phyloP scores from a whole-genome alignment of 2,329 filamentous ascomycete species.

The Penicillium italicum region DNA sequence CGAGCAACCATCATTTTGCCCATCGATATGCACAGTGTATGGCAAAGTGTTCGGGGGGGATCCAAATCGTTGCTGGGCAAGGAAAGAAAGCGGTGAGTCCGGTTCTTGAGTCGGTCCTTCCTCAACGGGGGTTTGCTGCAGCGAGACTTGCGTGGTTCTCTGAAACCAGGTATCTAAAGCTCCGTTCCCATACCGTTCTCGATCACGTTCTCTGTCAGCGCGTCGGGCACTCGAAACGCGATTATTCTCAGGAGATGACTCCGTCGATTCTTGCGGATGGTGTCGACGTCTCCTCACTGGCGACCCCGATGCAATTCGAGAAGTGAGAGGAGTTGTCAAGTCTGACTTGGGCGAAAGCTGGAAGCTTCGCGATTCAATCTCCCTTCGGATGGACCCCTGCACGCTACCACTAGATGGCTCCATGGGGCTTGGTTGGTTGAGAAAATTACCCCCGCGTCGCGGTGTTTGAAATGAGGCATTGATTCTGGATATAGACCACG shows the following conservation, averaged over 20 bases:
- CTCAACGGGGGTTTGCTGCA: not conserved
- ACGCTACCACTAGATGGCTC: not conserved
- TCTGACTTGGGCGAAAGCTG: not conserved
- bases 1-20: not conserved
- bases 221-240: not conserved
- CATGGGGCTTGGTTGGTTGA: not conserved
- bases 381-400: not conserved
- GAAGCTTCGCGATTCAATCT: not conserved
- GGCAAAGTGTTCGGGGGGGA: not conserved
- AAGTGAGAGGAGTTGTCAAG: not conserved
- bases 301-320: constrained; percentile 5
- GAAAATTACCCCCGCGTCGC: not conserved
- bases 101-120: not conserved
- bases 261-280: not conserved
- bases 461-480: constrained; percentile 15
- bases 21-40: not conserved
- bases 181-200: constrained; percentile 22
- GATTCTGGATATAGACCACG: constrained; percentile 16
- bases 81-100: constrained; percentile 14
- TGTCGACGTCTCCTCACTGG: constrained; percentile 4
- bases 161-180: constrained; percentile 24
- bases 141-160: constrained; percentile 13
- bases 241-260: not conserved
- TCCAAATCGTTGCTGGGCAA: constrained; percentile 16
- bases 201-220: constrained; percentile 14